Base-by-base conservation (phyloP, 2,329 filamentous ascomycete genomes). In the Verticillium tricorpus region DNA sequence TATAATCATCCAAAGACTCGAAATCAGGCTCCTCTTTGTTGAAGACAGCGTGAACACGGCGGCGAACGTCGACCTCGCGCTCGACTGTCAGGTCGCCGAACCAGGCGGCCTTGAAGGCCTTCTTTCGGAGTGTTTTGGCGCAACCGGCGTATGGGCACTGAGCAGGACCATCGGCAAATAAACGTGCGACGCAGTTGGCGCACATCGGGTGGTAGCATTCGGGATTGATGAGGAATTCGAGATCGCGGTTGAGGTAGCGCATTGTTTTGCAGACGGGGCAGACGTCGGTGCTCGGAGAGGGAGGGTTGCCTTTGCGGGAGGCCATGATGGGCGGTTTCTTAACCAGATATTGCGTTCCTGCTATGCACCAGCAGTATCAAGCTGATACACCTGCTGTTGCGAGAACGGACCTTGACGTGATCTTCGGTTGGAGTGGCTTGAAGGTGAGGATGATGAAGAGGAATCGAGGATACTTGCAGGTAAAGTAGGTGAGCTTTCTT, bases 201-300 rank as follows among this genome's bases (percentile, higher is more conserved):
- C 95, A 99, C 92, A 99, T 98, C 68, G 92, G 92, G 82, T 99
- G 95, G 82, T 99, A 99, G 85, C 95, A 99, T 82, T 96, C 93
- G 9, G 94, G 92, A 75, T 98, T 97, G 80, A 99, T 93, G 69
- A 95, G 90, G 78, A 99, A 98, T 67, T 89, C 85, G 85, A 99
- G 93, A 78, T 93, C 89, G 64, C 88, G 89, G 81, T 97, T 97
- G 71, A 98, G 89, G 81, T 98, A 98, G 67, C 93, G 91, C 63
- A 91, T 92, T 63, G 93, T 96, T 79, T 97, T 97, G 89, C 95
- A 99, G 68, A 98, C 92, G 62, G 94, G 95, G 79, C 95, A 99
- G 72, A 93, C 90, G 77, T 97, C 93, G 67, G 82, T 80, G 58
- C 62, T 34, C 60, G 66, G 72, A 64, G 64, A 75, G 61, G 64